Base-by-base conservation (phyloP, 306 rosid genomes). In the Rosa rugosa region DNA sequence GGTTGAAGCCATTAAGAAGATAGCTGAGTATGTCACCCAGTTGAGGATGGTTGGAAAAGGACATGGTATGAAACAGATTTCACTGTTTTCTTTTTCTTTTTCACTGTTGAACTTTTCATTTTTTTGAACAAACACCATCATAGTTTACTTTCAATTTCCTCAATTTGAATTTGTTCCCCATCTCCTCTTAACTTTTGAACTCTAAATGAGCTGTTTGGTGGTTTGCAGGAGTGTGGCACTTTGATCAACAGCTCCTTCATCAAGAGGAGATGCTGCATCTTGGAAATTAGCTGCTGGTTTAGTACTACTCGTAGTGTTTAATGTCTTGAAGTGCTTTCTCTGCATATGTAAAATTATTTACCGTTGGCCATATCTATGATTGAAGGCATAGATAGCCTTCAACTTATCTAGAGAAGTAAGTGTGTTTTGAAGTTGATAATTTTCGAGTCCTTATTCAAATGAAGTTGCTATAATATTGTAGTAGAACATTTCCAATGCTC, bases 201-300 rank as follows among this genome's bases (percentile, higher is more conserved):
- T 44, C 59, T 63, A 45, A 45, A 36, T 59, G 68, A 4, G 38
- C 17, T 69, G 77, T 85, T 80, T 42, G 62, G 71, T 50, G 71
- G 63, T 44, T 42, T 66, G 34, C 90, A 94, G 97, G 99, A 85
- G 95, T 88, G 12, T 95, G 97, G 97, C 97, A 92, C 89, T 92
- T 92, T 65, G 93, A 95, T 90, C 95, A 92, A 91, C 71, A 50
- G 82, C 81, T 92, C 73, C 95, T 92, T 44, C 87, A 85, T 12
- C 91, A 84, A 86, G 73, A 88, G n/a, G 36, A n/a, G 73, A 50
- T 42, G 83, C 84, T 72, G 87, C 82, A 27, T 75, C 72, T 82
- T 66, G 66, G 31, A 49, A n/a, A 20, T 45, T 46, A 65, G 16
- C 14, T 5, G 13, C 71, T 47, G 51, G 41, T 62, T 0, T 10